Conservation (phyloP, 768 basidiomycete species). For the Xerocomellus chrysenteron region DNA sequence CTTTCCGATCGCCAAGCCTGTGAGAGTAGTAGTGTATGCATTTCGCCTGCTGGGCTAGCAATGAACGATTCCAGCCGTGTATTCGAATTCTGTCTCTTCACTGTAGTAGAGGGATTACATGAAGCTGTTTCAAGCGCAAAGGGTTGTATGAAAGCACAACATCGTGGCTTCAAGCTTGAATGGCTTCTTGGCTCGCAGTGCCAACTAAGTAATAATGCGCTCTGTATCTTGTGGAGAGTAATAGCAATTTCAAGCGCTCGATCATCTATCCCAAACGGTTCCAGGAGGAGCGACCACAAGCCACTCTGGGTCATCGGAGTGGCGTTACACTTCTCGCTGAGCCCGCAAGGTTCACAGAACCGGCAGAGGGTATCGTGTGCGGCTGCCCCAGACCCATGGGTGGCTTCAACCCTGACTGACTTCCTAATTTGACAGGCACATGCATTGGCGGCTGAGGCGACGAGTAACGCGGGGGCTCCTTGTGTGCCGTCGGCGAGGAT, state of each 20-base stretch:
- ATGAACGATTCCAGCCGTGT: not conserved
- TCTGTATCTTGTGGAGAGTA: not conserved
- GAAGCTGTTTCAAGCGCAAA: constrained; percentile 14
- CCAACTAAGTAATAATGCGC: not conserved
- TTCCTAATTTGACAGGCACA: constrained; percentile 17
- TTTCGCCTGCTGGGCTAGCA: not conserved
- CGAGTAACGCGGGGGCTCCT: constrained; percentile 20
- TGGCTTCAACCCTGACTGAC: constrained; percentile 16
- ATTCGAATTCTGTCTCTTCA: constrained; percentile 10
- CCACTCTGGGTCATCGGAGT: constrained; percentile 19
- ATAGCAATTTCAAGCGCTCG: not conserved
- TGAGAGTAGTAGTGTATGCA: constrained; percentile 3
- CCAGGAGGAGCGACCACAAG: not conserved
- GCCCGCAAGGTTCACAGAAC: constrained; percentile 18
- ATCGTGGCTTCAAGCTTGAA: not conserved
- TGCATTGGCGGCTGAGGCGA: constrained; percentile 18
- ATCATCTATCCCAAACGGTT: constrained; percentile 1
- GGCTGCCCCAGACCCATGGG: constrained; percentile 11
- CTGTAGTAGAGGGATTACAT: constrained; percentile 19
- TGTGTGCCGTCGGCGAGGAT: constrained; percentile 36
- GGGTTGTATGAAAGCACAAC: constrained; percentile 1
- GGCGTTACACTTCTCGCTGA: constrained; percentile 24
- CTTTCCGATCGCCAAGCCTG: not conserved
- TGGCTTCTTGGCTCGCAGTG: not conserved
- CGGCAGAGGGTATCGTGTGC: constrained; percentile 12